These are phyloP conservation scores for Hypholoma fasciculare DNA, from an alignment of 768 basidiomycete genomes.

Conservation along the genomic window DNA sequence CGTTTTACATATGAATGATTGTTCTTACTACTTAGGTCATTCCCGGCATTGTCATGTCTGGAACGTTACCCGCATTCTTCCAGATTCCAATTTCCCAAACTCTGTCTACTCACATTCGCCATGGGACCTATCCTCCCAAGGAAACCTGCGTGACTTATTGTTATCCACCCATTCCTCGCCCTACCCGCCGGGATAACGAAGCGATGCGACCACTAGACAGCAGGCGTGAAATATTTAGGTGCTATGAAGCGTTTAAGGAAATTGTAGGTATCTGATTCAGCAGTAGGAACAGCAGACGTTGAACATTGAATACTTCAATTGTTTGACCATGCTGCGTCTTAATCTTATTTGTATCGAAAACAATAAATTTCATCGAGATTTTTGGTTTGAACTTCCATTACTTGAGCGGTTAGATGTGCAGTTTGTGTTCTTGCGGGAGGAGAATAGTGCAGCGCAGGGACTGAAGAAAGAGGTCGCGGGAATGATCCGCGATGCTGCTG, in stretches of 20 bases:
- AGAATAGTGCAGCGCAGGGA: no score
- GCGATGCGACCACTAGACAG: constrained; percentile 33
- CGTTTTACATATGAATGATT: no score
- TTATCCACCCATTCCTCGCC: constrained; percentile 15
- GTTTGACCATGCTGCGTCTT: no score
- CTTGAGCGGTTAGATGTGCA: no score
- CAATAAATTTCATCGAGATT: no score
- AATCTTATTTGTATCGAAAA: no score
- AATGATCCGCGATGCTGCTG: no score
- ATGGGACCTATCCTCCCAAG: constrained; percentile 18
- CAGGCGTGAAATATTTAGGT: constrained; percentile 22
- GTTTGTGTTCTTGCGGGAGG: no score
- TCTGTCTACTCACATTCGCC: constrained; percentile 13
- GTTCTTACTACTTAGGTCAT: constrained; percentile 17
- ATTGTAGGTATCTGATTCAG: constrained; percentile 1
- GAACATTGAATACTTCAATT: no score
- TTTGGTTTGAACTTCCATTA: no score
- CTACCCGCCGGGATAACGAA: constrained; percentile 19
- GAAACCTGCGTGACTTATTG: constrained; percentile 16
- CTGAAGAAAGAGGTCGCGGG: no score
- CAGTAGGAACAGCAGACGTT: no score
- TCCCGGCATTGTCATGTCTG: constrained; percentile 30
- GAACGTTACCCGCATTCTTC: constrained; percentile 31
- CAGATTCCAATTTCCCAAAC: constrained; percentile 25
- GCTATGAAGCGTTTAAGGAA: constrained; percentile 33